These are phyloP conservation scores for Forsythia viridissima DNA, from an alignment of 257 asterid genomes.

Conservation along the genomic window DNA sequence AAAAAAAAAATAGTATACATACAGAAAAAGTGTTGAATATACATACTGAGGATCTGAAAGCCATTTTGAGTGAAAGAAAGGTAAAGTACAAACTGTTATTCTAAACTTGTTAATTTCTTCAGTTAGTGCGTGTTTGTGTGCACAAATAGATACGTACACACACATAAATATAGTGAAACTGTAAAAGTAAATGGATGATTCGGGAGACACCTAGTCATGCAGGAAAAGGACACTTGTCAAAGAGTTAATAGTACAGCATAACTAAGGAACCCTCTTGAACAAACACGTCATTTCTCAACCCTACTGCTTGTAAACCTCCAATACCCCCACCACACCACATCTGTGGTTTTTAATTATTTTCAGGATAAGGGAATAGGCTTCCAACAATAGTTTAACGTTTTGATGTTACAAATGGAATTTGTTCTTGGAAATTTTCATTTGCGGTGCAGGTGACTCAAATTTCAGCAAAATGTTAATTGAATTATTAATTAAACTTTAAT, in stretches of 20 bases:
- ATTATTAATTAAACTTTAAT: no score
- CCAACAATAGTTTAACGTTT: no score
- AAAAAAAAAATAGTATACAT: neutral
- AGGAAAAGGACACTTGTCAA: conserved; percentile 23
- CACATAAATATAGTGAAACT: neutral
- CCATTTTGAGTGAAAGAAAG: conserved; percentile 22
- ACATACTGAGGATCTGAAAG: conserved; percentile 25
- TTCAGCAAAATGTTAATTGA: no score
- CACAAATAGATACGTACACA: no score
- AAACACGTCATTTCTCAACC: conserved; percentile 16
- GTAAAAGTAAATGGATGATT: conserved; percentile 18
- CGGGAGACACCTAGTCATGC: conserved; percentile 14
- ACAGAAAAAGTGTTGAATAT: neutral
- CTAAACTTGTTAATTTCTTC: neutral
- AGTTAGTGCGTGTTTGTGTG: neutral
- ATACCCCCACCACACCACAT: no score
- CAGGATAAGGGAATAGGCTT: no score
- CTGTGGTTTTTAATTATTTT: no score
- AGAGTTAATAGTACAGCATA: conserved; percentile 9
- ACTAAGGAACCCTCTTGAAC: conserved; percentile 29
- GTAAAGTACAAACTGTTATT: neutral
- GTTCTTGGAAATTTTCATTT: no score
- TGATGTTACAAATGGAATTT: no score
- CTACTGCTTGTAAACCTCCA: no score
- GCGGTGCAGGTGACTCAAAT: no score